phyloP scores from a whole-genome alignment of 805 yeast species.

The Isabelozyma rhagii region DNA sequence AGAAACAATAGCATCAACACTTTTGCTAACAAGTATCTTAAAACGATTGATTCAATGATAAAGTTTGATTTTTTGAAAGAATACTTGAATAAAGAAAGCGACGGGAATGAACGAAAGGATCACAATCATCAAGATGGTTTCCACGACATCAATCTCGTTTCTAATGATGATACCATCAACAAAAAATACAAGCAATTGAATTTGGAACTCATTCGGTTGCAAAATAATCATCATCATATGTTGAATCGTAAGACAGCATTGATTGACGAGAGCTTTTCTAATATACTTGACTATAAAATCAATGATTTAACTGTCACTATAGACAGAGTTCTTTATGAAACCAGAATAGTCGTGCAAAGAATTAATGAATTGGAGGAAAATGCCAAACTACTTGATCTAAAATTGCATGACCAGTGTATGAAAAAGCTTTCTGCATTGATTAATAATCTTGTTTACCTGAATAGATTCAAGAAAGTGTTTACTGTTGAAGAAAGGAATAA shows the following conservation, averaged over 20 bases:
- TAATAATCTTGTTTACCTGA: conserved; percentile 24
- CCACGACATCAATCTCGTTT: neutral
- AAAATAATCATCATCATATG: conserved; percentile 24
- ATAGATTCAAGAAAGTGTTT: conserved; percentile 25
- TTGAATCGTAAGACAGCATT: conserved; percentile 17
- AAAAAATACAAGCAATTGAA: conserved; percentile 24
- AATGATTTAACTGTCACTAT: conserved; percentile 29
- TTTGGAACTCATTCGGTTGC: conserved; percentile 26
- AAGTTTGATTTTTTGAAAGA: conserved; percentile 12
- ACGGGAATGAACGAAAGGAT: neutral
- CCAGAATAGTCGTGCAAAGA: conserved; percentile 37
- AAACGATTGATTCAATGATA: conserved; percentile 12
- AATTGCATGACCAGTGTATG: conserved; percentile 24
- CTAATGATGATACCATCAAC: conserved; percentile 11
- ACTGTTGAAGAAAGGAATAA: conserved; percentile 25
- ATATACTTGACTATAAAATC: conserved; percentile 24
- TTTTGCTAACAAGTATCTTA: conserved; percentile 14
- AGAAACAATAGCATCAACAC: conserved; percentile 10
- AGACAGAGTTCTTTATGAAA: conserved; percentile 38
- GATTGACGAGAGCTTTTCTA: conserved; percentile 27
- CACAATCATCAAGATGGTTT: neutral
- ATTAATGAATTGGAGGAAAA: conserved; percentile 39
- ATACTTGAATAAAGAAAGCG: neutral
- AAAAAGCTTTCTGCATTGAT: conserved; percentile 22
- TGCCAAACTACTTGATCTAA: conserved; percentile 22